Evolutionary conservation across 2,329 filamentous ascomycete species (phyloP).

Genomic region (Aschersonia sp.): DNA sequence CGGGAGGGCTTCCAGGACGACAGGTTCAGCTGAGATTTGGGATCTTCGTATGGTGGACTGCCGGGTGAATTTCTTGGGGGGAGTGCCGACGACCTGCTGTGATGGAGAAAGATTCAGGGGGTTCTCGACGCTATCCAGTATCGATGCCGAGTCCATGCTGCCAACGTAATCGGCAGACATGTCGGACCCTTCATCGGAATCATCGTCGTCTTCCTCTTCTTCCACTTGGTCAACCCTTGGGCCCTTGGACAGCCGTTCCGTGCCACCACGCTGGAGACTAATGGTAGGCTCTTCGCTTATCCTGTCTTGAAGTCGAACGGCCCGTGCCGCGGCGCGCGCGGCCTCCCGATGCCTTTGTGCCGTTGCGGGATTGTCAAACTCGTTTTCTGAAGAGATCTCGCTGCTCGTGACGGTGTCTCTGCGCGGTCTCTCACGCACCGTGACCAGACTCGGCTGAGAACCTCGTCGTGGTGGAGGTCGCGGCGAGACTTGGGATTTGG

Average conservation of each 20-base stretch:
- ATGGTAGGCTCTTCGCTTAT: conserved; percentile 22
- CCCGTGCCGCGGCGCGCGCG: conserved; percentile 37
- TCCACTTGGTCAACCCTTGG: conserved; percentile 7
- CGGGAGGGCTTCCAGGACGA: conserved; percentile 51
- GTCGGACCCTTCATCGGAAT: conserved; percentile 47
- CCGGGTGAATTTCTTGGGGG: conserved; percentile 43
- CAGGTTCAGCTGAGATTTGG: conserved; percentile 37
- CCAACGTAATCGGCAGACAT: conserved; percentile 51
- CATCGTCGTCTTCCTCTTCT: conserved; percentile 38
- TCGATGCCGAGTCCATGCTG: conserved; percentile 56
- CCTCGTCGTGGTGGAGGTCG: conserved; percentile 39
- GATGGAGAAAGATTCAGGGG: conserved; percentile 39
- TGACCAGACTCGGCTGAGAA: conserved; percentile 58
- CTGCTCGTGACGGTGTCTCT: conserved; percentile 70
- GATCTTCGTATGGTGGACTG: conserved; percentile 51
- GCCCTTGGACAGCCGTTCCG: conserved; percentile 39
- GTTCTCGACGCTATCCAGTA: conserved; percentile 51
- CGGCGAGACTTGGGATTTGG: conserved; percentile 39
- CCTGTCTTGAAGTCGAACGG: conserved; percentile 20
- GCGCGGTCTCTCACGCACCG: conserved; percentile 53
- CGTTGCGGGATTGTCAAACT: conserved; percentile 48
- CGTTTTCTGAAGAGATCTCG: conserved; percentile 72
- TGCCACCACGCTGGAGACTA: conserved; percentile 29
- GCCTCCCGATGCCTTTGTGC: conserved; percentile 51
- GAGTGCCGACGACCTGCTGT: conserved; percentile 47